Base-by-base conservation (phyloP, 75 land plant genomes). In the Pseudotsuga menziesii region DNA sequence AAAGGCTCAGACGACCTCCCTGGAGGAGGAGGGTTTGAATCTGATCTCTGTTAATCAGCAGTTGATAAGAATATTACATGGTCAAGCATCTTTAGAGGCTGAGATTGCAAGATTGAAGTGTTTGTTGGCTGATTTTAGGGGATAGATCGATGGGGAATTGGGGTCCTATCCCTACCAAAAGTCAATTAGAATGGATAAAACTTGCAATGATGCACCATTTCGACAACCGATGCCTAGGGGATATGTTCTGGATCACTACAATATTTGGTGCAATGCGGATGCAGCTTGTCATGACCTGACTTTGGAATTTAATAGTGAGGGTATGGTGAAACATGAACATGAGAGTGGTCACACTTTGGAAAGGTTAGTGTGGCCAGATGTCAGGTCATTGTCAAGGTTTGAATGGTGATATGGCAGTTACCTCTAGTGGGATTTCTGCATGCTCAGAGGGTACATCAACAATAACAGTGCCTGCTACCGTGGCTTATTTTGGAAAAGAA, bases 111-210 rank as follows among this genome's bases (percentile, higher is more conserved):
- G 97, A 73, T 87, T 96, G 23, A 84, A 89, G 78, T 89, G 86
- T 29, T 69, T 96, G 76, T 87, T 96, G 23, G 88, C 95, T 17
- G 98, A 96, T 73, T 87, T 96, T 58, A 73, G 98, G 16, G 96
- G 94, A 1, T 81, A 94, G 36, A 94, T 96, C 62, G 97, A 96
- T 75, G 92, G 94, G 54, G 98, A 93, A 74, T 82, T 96, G 67
- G 98, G 93, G 13, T 84, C 88, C 20, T 90, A 85, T 67, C 92
- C 90, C 32, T 89, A 89, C 66, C 87, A 84, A 79, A 91, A 75
- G 76, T 58, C 85, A 14, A 61, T n/a, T 58, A 77, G 64, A 61
- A 66, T 58, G 54, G 73, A 64, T 66, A 76, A 69, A 27, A 58
- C 72, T 73, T 61, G 32, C 12, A 82, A 77, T 61, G 32, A 74